Base-by-base conservation (phyloP, 495 filamentous ascomycete species). In the Cenococcum geophilum region DNA sequence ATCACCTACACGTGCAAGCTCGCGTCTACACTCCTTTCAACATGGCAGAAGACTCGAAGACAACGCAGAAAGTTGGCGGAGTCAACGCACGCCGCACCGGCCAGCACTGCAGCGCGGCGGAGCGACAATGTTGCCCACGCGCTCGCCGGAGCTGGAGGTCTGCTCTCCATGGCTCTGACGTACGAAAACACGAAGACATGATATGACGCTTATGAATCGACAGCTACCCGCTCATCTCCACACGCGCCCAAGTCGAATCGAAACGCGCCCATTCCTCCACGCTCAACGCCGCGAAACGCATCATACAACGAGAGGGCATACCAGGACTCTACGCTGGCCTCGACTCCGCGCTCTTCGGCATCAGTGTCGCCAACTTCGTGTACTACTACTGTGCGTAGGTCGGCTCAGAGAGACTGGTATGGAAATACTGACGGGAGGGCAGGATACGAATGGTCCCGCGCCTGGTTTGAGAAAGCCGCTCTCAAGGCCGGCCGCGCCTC, bases 321-420 rank as follows among this genome's bases (percentile, higher is more conserved):
- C 75, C 80, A 0, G 95, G 95, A 14, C 81, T 99, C 2, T 97
- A 93, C 73, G 83, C 91, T 3, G 91, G 91, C 11, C 80, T 96
- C 36, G 86, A 92, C 67, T 92, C 87, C 22, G 93, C 93, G 9
- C 79, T 99, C 4, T 97, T 99, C 73, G 93, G 95, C 68, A 97
- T 97, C 76, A 92, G 88, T 73, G 86, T 99, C 60, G 97, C 93
- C 58, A 99, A 99, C 75, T 97, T 99, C 67, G 92, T 99, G 22
- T 99, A 99, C 76, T 99, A 99, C 76, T 99, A 99, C 76, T 99
- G 93, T 86, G 64, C 8, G 72, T 57, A 18, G 6, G 2, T 21
- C 48, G 23, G 32, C 36, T 18, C 51, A 14, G 14, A 16, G n/a
- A n/a, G n/a, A n/a, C n/a, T n/a, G n/a, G n/a, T n/a, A 53, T 60